These are phyloP conservation scores for Ophiostoma ulmi DNA, from an alignment of 2,329 filamentous ascomycete genomes.

Conservation along the genomic window DNA sequence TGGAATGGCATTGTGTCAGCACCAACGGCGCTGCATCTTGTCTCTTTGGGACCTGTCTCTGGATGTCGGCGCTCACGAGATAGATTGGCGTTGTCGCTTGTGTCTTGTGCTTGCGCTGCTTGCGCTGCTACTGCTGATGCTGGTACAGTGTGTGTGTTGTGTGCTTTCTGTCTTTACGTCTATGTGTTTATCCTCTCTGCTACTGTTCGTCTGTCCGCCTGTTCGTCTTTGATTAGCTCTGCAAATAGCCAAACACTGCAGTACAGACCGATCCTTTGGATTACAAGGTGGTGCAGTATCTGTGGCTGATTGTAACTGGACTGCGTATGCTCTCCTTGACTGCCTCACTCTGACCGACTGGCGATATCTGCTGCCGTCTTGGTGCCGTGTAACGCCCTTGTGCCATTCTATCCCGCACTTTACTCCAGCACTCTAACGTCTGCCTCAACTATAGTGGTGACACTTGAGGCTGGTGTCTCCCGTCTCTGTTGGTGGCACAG, in stretches of 20 bases:
- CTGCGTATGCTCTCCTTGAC: neutral
- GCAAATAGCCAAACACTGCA: neutral
- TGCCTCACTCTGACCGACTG: neutral
- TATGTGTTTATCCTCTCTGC: neutral
- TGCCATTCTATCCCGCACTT: neutral
- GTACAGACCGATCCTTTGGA: neutral
- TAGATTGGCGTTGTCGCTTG: neutral
- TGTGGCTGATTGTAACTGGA: neutral
- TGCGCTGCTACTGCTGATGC: neutral
- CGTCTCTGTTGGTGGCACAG: neutral
- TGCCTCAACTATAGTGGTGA: neutral
- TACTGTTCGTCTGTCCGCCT: neutral
- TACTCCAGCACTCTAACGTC: neutral
- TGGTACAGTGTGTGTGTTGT: neutral
- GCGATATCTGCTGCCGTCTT: neutral
- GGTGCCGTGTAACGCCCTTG: neutral
- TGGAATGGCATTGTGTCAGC: neutral
- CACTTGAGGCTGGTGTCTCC: constrained; percentile 5
- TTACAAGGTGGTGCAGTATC: neutral
- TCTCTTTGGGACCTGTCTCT: neutral
- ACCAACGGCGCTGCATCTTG: neutral
- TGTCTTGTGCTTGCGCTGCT: neutral
- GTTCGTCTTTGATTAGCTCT: neutral
- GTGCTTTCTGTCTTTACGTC: neutral
- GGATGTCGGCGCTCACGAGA: neutral